A percentile compares a stretch with the other conserved stretches of the same genome.
These are phyloP conservation scores for Lactarius trivialis DNA, from an alignment of 768 basidiomycete genomes.

Conservation along the genomic window DNA sequence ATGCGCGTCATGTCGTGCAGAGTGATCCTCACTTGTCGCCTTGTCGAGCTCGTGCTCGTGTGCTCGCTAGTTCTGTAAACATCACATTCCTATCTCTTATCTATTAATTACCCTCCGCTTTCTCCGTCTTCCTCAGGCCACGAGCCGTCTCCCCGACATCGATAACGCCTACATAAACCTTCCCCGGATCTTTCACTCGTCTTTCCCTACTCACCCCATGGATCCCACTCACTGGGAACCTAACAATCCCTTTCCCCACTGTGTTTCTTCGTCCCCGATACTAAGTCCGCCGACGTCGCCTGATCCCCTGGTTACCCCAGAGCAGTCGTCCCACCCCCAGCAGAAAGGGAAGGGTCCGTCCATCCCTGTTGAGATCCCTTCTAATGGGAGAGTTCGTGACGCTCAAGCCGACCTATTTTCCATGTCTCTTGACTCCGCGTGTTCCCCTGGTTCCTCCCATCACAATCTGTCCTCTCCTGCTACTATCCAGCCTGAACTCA, in stretches of 20 bases:
- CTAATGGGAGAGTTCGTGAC: conserved; percentile 29
- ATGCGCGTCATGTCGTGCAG: background rate
- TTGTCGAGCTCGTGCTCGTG: background rate
- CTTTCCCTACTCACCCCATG: background rate
- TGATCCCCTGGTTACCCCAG: background rate
- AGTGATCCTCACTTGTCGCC: background rate
- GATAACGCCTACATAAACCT: conserved; percentile 48
- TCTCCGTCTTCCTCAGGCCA: conserved; percentile 27
- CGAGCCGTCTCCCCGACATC: conserved; percentile 38
- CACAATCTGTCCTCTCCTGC: conserved; percentile 24
- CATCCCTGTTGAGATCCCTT: conserved; percentile 45
- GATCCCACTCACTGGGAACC: conserved; percentile 2
- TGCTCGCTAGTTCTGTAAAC: background rate
- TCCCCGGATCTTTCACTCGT: conserved; percentile 10
- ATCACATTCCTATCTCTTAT: conserved; percentile 1
- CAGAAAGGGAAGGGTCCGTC: conserved; percentile 53
- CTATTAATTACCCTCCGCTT: conserved; percentile 6
- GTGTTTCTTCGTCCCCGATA: background rate
- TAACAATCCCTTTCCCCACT: conserved; percentile 1
- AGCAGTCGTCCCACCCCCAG: conserved; percentile 15
- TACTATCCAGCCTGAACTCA: conserved; percentile 8
- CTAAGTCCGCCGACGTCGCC: conserved; percentile 1
- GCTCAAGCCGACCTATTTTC: conserved; percentile 26
- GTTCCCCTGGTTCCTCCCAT: conserved; percentile 22
- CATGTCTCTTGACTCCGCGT: conserved; percentile 22